A percentile compares a stretch with the other conserved stretches of the same genome.
phyloP scores from a whole-genome alignment of 352 stramenopile species.

The Peronospora belbahrii region DNA sequence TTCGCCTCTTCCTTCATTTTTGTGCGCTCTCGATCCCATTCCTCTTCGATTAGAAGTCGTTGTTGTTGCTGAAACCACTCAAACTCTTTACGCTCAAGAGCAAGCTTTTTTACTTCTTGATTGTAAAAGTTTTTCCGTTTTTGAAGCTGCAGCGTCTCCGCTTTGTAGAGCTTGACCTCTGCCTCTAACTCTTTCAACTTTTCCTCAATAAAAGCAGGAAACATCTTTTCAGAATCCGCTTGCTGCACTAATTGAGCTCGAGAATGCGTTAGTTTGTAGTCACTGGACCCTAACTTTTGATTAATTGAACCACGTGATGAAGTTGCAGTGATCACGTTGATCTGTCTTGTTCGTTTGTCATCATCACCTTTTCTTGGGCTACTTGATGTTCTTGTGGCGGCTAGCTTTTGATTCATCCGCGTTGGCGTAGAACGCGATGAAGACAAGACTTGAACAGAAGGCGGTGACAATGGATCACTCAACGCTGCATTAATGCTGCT shows the following conservation, averaged over 20 bases:
- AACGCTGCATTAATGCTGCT: background rate
- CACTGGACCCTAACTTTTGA: constrained; percentile 7
- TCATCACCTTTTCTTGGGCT: constrained; percentile 7
- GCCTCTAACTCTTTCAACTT: constrained; percentile 74
- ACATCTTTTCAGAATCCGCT: constrained; percentile 14
- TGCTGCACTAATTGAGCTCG: constrained; percentile 2
- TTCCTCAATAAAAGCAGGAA: constrained; percentile 73
- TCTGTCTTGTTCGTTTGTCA: background rate
- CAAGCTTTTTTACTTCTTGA: constrained; percentile 51
- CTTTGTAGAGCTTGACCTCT: constrained; percentile 83
- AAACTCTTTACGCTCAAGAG: constrained; percentile 44
- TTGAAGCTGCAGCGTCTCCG: constrained; percentile 70
- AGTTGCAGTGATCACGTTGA: constrained; percentile 5
- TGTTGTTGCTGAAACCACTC: constrained; percentile 46
- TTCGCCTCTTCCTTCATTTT: constrained; percentile 75
- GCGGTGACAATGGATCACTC: background rate
- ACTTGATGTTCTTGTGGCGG: background rate
- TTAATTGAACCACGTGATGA: constrained; percentile 1
- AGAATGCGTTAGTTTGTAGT: constrained; percentile 1
- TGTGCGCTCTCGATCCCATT: constrained; percentile 54
- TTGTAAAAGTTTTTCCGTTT: constrained; percentile 63
- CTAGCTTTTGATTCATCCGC: constrained; percentile 13
- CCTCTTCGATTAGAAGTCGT: constrained; percentile 43
- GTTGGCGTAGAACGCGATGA: constrained; percentile 25
- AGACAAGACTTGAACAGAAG: constrained; percentile 11